Evolutionary conservation across 2,329 filamentous ascomycete genomes (phyloP).

Genomic region (Alternaria sp.): DNA sequence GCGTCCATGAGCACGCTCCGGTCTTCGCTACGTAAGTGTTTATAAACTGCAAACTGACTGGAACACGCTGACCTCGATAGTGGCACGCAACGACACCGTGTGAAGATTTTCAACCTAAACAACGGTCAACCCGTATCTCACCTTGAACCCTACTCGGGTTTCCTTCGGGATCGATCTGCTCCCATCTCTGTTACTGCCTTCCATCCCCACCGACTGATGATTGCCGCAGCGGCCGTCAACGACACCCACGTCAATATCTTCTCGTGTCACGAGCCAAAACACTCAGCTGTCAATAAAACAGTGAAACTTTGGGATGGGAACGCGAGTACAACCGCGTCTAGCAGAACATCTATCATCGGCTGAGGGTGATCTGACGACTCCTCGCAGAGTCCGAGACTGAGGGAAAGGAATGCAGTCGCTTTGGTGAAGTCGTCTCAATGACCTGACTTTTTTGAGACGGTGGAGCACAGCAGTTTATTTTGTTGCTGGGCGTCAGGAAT

Average conservation of each 20-base stretch:
- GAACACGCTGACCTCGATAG: conserved; percentile 56
- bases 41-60: conserved; percentile 68
- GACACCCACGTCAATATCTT: conserved; percentile 93
- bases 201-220: conserved; percentile 91
- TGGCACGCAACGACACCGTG: conserved; percentile 84
- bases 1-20: conserved; percentile 93
- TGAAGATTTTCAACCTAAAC: conserved; percentile 88
- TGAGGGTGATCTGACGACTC: conserved; percentile 2
- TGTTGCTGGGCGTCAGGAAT: conserved; percentile 5
- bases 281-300: conserved; percentile 36
- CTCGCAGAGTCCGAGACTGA: not conserved
- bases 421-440: not conserved
- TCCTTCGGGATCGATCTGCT: conserved; percentile 79
- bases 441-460: not conserved
- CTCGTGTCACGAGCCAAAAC: conserved; percentile 53
- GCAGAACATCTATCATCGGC: conserved; percentile 29
- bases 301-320: conserved; percentile 47
- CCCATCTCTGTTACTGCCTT: conserved; percentile 91
- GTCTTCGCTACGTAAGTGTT: conserved; percentile 73
- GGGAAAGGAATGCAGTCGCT: not conserved
- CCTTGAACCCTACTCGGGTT: conserved; percentile 89
- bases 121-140: conserved; percentile 80
- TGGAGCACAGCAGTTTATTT: conserved; percentile 7
- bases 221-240: conserved; percentile 85
- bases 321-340: conserved; percentile 25